Base-by-base conservation (phyloP, 148 eudicot genomes). In the Chenopodium suecicum region DNA sequence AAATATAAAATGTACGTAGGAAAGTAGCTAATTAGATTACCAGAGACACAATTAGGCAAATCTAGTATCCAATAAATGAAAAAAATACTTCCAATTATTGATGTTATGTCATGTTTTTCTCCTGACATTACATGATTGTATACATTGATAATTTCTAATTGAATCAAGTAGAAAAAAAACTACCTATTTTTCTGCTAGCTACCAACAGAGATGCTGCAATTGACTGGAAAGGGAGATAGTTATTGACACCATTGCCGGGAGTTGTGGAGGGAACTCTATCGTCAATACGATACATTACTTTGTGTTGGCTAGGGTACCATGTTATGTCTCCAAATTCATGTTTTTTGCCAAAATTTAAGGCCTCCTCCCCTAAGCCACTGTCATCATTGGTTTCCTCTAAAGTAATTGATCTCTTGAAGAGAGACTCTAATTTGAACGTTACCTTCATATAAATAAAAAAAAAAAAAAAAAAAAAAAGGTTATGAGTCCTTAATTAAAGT, bases 301-400 rank as follows among this genome's bases (percentile, higher is more conserved):
- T 83, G 41, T 84, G 83, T 44, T 87, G 92, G 76, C 94, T 93
- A 7, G 98, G 98, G 67, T 83, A 83, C 98, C 98, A 93, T 56
- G 82, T 83, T 17, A 93, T 23, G 85, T 92, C 98, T 6, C 89
- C 94, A 72, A 92, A 93, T 70, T 93, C 98, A 46, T 93, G 95
- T 31, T 79, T 71, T 23, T 83, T 76, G 0, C 98, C 98, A 62
- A 93, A 89, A 8, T 22, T 84, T 7, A 70, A 73, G 10, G 85
- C 92, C 50, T 84, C 83, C 48, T 88, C 91, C 34, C 83, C 92
- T 71, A 93, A 78, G 82, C 88, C 89, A 4, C 56, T 37, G 70
- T 93, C 98, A 11, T 78, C 81, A 5, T 80, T 83, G 76, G 73
- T 84, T 22, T 72, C 47, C 68, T 46, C 9, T 75, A 78, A 88